Evolutionary conservation across 108 stramenopile species (phyloP), one percentile per base, ranked within the genome.

Genomic region (Nitzschia inconspicua): DNA sequence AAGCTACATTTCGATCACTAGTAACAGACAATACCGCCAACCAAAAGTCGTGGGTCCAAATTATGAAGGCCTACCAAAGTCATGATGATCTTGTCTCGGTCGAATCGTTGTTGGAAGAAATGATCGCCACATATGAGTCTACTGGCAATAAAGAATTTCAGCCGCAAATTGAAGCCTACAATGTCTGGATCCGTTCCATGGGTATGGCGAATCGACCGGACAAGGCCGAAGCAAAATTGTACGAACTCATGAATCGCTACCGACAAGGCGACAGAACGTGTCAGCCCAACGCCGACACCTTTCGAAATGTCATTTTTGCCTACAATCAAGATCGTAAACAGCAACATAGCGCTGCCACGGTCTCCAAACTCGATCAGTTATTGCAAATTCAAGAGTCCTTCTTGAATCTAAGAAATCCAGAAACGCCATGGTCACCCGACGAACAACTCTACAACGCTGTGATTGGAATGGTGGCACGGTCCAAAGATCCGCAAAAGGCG

Each of bases 401-500:
- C 13, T 20, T 67, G 41, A 22, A 32, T 3, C 11, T 20, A 25
- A 13, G 7, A 11, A n/a, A 52, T 18, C 50, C 10, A 18, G 47
- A 36, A 23, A 44, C 49, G 25, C 18, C 57, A 3, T 14, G 32
- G 16, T 30, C 42, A 58, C 57, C 57, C 1, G 47, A 61, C 30
- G 37, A 20, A 10, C 59, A 62, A n/a, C 35, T 72, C 14, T 71
- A 60, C 56, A 72, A 85, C 32, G 64, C 72, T 14, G 80, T 78
- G 40, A 65, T 88, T 22, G 56, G 67, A 40, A 74, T 76, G 14
- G 57, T 70, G 13, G 62, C 78, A 8, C 56, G 78, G 40, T 60
- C 75, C n/a, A 44, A 64, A 22, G 75, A 69, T 41, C 46, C 61
- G 20, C 76, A 74, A 44, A 88, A 88, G 68, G 83, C 86, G 7